Evolutionary conservation across 1,284 basidiomycete species (phyloP), one percentile per base, ranked within the genome.

Genomic region (Ceratobasidium sp.): DNA sequence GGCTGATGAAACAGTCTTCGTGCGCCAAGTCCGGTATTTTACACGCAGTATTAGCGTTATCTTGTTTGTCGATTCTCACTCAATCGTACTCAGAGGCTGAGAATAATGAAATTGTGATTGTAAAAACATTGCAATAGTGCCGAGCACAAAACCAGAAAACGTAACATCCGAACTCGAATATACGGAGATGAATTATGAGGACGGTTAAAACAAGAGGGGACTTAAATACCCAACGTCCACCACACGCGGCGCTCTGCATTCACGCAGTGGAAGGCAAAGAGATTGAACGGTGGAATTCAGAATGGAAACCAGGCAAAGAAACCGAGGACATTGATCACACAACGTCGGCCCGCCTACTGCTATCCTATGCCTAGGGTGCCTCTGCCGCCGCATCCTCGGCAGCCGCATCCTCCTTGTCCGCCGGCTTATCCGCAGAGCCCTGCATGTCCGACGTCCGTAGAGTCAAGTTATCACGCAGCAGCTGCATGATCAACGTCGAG

Each of bases 361-460:
- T 30, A 30, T 47, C 54, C n/a, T 58, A 70, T 47, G 54, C 54
- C 66, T 70, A 58, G 66, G 41, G 28, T 14, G 38, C 66, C 35
- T 58, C 66, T 13, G 41, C 23, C 28, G 30, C 16, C 13, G 28
- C 62, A 35, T 52, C 63, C 18, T 66, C 63, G 26, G 46, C 35
- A n/a, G 63, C 49, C 21, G 26, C 63, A 8, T 67, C 63, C 49
- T 67, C 38, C 21, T 9, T 26, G 41, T 70, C 66, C 28, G 54
- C 66, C 23, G 66, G 54, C 66, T 70, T 70, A 54, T 70, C 66
- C n/a, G 35, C 91, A 80, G 90, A 86, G 74, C 94, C 92, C 81
- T 94, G 91, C 96, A 98, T 98, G 84, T 98, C 96, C 74, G 94
- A 96, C 75, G 96, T 98, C 96, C 96, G 98, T 80, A 97, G 88